Evolutionary conservation across 768 basidiomycete species (phyloP).

Genomic region (Pisolithus marmoratus): DNA sequence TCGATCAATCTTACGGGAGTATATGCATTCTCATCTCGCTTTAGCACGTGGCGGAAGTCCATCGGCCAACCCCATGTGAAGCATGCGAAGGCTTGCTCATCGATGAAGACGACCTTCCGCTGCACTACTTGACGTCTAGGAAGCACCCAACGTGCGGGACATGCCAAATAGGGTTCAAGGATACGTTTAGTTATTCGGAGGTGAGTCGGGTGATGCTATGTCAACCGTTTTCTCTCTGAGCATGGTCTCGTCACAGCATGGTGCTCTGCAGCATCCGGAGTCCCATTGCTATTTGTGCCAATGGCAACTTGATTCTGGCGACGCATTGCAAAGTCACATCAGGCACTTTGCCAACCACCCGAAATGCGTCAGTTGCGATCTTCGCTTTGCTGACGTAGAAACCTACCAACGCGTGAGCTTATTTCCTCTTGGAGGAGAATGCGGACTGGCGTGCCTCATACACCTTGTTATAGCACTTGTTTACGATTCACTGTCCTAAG

Average conservation of each 20-base stretch:
- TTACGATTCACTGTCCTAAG: conserved; percentile 19
- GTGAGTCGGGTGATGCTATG: conserved; percentile 11
- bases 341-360: conserved; percentile 39
- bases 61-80: conserved; percentile 34
- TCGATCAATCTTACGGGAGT: not conserved
- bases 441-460: not conserved
- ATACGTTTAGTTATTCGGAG: conserved; percentile 20
- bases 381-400: conserved; percentile 36
- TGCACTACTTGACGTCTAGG: conserved; percentile 22
- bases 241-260: conserved; percentile 20
- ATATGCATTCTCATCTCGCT: not conserved
- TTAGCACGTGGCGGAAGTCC: conserved; percentile 35
- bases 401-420: conserved; percentile 32
- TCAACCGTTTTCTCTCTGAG: conserved; percentile 5
- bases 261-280: conserved; percentile 27
- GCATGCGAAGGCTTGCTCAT: conserved; percentile 18
- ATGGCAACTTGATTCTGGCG: conserved; percentile 34
- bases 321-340: conserved; percentile 36
- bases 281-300: conserved; percentile 32
- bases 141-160: conserved; percentile 24
- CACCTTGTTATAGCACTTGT: conserved; percentile 19
- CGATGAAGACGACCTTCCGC: conserved; percentile 16
- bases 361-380: conserved; percentile 37
- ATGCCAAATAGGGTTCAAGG: conserved; percentile 23
- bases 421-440: not conserved